Base-by-base conservation (phyloP, 2,329 filamentous ascomycete genomes). In the Lachnellula occidentalis region DNA sequence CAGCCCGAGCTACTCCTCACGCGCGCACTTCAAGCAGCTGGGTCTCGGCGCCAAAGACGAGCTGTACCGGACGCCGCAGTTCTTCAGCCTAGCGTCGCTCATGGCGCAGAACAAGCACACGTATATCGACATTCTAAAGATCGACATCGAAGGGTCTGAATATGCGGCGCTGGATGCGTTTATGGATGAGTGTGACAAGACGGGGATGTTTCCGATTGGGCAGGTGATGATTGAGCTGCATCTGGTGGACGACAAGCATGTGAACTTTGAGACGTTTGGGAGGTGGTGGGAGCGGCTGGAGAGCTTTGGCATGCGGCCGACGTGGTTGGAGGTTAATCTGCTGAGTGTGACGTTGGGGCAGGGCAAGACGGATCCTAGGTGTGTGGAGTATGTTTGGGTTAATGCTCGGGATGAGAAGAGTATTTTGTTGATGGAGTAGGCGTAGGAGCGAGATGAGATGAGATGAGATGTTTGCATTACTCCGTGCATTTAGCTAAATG, bases 51-150 rank as follows among this genome's bases (percentile, higher is more conserved):
- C 53, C 2, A 64, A 59, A 43, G 70, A 70, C 17, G 62, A 71
- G 43, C 34, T 45, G 22, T 56, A 27, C 2, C 54, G 50, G 14
- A 56, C 41, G 6, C 71, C 71, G 21, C 69, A 67, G 6, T 70
- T 71, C 55, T 71, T 68, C 51, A 69, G 63, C 22, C 66, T 74
- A 31, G 56, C 60, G n/a, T 67, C 72, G 14, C 55, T 74, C 11
- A 73, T 74, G 70, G 60, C 62, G 36, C 61, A 62, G 59, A 72
- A 74, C 51, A 66, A 68, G 2, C 72, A 74, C 46, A 58, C 65
- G 4, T 72, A 72, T 54, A 67, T 74, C 49, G 72, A 74, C 57
- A 67, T 74, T 19, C 51, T 73, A 37, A 73, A 73, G 60, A 73
- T 73, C 55, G 71, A 74, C 57, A 70, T 73, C 43, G 72, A 73